These are phyloP conservation scores for Rhodotorula sp. DNA, from an alignment of 1,284 basidiomycete species.

Conservation along the genomic window DNA sequence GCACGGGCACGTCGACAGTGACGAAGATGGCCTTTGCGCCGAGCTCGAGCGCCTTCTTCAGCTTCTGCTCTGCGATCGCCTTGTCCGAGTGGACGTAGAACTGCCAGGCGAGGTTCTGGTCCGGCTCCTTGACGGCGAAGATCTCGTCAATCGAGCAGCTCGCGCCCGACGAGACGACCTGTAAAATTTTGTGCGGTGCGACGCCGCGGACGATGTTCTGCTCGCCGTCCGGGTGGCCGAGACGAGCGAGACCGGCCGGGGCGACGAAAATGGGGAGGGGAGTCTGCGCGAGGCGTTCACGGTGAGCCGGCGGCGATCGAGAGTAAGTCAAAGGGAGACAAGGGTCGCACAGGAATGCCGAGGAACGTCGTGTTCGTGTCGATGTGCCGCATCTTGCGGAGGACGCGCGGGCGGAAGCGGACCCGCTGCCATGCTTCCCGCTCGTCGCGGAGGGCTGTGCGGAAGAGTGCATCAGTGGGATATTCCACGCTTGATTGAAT, in stretches of 20 bases:
- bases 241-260: slow-evolving; percentile 61
- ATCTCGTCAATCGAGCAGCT: slow-evolving; percentile 56
- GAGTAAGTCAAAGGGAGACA: background rate
- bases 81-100: slow-evolving; percentile 53
- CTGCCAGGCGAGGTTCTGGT: slow-evolving; percentile 46
- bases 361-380: slow-evolving; percentile 76
- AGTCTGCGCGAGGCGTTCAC: background rate
- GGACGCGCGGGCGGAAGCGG: slow-evolving; percentile 78
- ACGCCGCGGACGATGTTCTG: slow-evolving; percentile 55
- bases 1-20: slow-evolving; percentile 55
- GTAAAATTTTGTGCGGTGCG: slow-evolving; percentile 49
- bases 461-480: background rate
- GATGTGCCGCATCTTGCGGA: slow-evolving; percentile 67
- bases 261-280: slow-evolving; percentile 84
- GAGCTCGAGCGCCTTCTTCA: slow-evolving; percentile 50
- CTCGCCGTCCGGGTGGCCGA: slow-evolving; percentile 57
- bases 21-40: slow-evolving; percentile 55
- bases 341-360: slow-evolving; percentile 61
- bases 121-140: slow-evolving; percentile 47
- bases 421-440: slow-evolving; percentile 70
- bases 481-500: background rate
- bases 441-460: slow-evolving; percentile 21
- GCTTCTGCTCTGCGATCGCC: slow-evolving; percentile 50
- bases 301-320: background rate
- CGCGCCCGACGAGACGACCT: slow-evolving; percentile 55